Evolutionary conservation across 257 asterid genomes (phyloP).

Genomic region (Eustoma russellianum): DNA sequence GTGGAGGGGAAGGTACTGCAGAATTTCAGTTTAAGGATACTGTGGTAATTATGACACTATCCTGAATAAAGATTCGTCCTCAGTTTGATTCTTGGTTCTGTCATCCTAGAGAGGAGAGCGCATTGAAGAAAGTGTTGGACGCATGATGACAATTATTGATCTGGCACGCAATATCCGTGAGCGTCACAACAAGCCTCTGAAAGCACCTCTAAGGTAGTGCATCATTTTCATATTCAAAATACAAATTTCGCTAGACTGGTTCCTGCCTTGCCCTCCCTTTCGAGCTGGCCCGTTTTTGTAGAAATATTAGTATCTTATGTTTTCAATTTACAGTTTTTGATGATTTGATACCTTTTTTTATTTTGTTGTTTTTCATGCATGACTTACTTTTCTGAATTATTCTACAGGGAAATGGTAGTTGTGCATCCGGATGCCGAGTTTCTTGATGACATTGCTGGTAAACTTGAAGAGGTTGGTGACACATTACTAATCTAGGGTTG

Average conservation of each 20-base stretch:
- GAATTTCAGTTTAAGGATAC: conserved; percentile 1
- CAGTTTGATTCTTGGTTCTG: neutral
- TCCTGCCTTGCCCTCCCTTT: neutral
- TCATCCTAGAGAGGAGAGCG: conserved; percentile 53
- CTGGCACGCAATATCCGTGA: conserved; percentile 91
- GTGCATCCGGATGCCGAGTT: conserved; percentile 89
- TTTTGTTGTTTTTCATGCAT: neutral
- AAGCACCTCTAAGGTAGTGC: conserved; percentile 55
- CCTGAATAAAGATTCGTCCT: neutral
- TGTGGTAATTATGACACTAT: neutral
- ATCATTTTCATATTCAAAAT: neutral
- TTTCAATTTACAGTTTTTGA: neutral
- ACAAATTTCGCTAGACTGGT: neutral
- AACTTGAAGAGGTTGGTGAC: conserved; percentile 46
- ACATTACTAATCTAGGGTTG: neutral
- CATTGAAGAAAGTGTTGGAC: conserved; percentile 79
- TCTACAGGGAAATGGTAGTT: conserved; percentile 72
- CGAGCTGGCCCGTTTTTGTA: neutral
- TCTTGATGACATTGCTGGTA: conserved; percentile 70
- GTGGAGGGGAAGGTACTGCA: conserved; percentile 61
- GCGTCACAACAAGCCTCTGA: conserved; percentile 87
- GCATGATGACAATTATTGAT: conserved; percentile 86
- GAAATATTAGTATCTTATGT: neutral
- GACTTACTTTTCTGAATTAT: no score
- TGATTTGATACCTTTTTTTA: neutral